Base-by-base conservation (phyloP, 306 rosid genomes). In the Phaseolus lunatus region DNA sequence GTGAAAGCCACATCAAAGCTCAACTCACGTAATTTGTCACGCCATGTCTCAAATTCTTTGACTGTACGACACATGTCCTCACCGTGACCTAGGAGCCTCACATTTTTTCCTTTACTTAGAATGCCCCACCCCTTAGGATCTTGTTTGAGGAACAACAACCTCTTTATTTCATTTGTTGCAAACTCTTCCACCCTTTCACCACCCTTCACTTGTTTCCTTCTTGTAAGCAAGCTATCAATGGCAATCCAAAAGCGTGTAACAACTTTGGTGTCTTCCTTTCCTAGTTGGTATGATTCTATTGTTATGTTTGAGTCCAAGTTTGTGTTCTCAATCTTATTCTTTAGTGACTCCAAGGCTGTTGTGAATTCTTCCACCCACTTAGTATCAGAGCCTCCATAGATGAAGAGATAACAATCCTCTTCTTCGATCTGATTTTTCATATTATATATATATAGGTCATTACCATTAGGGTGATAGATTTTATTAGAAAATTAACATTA, bases 71-170 rank as follows among this genome's bases (percentile, higher is more conserved):
- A 37, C 48, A 69, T 50, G 6, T 37, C 76, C 9, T 75, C 77
- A 9, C 73, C 81, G 6, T 77, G 85, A 10, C 85, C 80, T 0
- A 81, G 49, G 1, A 75, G 77, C 66, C 61, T 81, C 23, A 81
- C 73, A n/a, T 81, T 81, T 5, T 62, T 22, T 2, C 85, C 85
- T 75, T 69, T 81, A 15, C 85, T 81, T 0, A 81, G 73, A 48
- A 81, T 65, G 5, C n/a, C 81, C 85, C 85, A 75, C 6, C 85
- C 81, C 14, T 63, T 15, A 0, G 56, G 77, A 2, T 81, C 81
- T 13, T 59, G 85, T 11, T 77, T 71, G 5, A 75, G 81, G 47
- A 65, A 53, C 15, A 81, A 31, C 59, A 81, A 37, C 39, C 29
- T 71, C 58, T 67, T 67, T 12, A 75, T 70, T 23, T 81, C 77